phyloP scores from a whole-genome alignment of 331 rosid genomes.

The Erythrophleum ivorense region DNA sequence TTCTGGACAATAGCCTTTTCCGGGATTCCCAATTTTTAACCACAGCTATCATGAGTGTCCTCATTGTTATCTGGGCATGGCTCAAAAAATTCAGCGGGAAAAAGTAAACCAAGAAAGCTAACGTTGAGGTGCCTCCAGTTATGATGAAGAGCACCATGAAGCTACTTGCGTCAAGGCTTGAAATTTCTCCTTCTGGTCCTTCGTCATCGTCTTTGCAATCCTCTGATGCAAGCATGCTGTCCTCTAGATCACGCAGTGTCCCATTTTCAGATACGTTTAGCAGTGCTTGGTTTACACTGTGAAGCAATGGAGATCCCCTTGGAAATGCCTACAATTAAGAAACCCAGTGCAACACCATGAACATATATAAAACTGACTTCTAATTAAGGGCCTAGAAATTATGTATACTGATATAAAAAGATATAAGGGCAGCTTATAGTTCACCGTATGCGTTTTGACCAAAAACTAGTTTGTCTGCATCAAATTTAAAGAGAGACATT shows the following conservation, averaged over 20 bases:
- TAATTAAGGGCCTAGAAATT: too few relatives aligned
- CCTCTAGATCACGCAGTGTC: conserved; percentile 15
- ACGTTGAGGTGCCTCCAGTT: conserved; percentile 34
- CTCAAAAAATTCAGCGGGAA: too few relatives aligned
- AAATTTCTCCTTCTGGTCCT: too few relatives aligned
- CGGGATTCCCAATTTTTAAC: conserved; percentile 25
- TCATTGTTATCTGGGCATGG: not conserved
- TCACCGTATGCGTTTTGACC: too few relatives aligned
- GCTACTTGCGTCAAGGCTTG: conserved; percentile 43
- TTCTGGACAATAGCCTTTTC: conserved; percentile 30
- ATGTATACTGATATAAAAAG: too few relatives aligned
- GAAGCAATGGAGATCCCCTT: conserved; percentile 34
- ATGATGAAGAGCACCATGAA: conserved; percentile 42
- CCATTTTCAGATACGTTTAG: conserved; percentile 23
- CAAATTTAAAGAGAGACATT: too few relatives aligned
- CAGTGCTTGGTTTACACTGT: conserved; percentile 35
- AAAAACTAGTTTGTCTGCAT: too few relatives aligned
- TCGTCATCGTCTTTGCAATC: conserved; percentile 15
- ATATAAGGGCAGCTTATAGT: too few relatives aligned
- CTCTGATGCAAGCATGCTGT: conserved; percentile 35
- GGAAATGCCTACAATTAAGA: conserved; percentile 39
- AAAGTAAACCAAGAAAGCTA: conserved; percentile 24
- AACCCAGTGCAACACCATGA: conserved; percentile 24
- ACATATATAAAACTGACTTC: too few relatives aligned
- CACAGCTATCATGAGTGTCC: conserved; percentile 39